phyloP scores from a whole-genome alignment of 441 rosid species.

The Populus hybrid region DNA sequence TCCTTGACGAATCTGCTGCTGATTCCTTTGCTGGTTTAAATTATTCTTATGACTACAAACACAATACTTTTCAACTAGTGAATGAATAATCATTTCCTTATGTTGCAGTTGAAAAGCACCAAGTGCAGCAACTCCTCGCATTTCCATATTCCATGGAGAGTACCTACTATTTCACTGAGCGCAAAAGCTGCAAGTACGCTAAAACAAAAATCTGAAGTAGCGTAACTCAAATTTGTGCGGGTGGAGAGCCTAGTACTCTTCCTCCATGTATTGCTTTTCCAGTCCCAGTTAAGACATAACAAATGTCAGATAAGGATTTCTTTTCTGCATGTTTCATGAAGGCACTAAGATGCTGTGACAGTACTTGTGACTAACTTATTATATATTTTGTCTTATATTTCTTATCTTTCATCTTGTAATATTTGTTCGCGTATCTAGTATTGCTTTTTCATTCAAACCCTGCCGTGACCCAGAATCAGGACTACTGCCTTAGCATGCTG shows the following conservation, averaged over 20 bases:
- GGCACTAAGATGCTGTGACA: conserved; percentile 13
- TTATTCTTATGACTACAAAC: too few relatives aligned
- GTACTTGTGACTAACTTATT: conserved; percentile 1
- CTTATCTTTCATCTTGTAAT: neutral
- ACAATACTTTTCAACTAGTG: neutral
- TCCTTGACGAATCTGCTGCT: neutral
- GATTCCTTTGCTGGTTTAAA: neutral
- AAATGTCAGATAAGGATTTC: conserved; percentile 17
- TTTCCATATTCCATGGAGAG: conserved; percentile 13
- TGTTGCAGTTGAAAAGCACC: conserved; percentile 23
- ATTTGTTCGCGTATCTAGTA: neutral
- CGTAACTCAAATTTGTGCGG: conserved; percentile 18
- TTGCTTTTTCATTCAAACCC: too few relatives aligned
- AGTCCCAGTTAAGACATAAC: conserved; percentile 22
- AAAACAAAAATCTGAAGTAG: conserved; percentile 6
- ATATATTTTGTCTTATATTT: neutral
- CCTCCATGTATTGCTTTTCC: conserved; percentile 10
- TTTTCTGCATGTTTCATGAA: conserved; percentile 14
- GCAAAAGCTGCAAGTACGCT: conserved; percentile 15
- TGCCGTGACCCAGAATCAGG: neutral
- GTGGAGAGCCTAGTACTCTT: conserved; percentile 7
- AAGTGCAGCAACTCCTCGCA: neutral
- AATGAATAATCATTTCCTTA: neutral
- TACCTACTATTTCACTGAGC: conserved; percentile 10
- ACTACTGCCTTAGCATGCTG: neutral